Base-by-base conservation (phyloP, 768 basidiomycete genomes). In the Phaeotremella skinneri region DNA sequence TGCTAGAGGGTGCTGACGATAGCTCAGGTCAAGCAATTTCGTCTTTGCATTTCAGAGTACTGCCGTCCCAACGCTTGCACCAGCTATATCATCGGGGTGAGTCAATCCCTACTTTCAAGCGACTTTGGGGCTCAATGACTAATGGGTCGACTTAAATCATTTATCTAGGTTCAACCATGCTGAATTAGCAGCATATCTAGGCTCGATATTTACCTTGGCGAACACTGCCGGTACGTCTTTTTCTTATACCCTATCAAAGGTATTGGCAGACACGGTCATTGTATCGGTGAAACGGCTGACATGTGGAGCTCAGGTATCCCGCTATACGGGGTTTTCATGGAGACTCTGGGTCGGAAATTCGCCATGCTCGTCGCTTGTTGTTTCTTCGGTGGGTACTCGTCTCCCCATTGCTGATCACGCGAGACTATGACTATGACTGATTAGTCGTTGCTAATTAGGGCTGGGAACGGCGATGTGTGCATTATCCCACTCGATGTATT, bases 31-130 rank as follows among this genome's bases (percentile, higher is more conserved):
- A 3, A 55, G 68, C 31, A 75, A 77, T 50, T 75, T 75, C 49
- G 68, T 73, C 11, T 75, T 77, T 53, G 76, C 76, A 0, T 67
- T 74, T 42, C 76, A 77, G 54, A 61, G 58, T 7, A 74, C 72
- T 17, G 70, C 72, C 16, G 62, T 77, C 11, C 76, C 76, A 3
- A 77, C 76, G 3, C 49, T 74, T 16, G 72, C 74, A 14, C 73
- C 74, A 2, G 52, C 55, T 6, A 61, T 65, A 42, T 55, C 55
- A 2, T 50, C 60, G 23, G 52, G 49, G 63, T 64, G 27, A 14
- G 41, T 51, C n/a, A n/a, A n/a, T n/a, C 20, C 20, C 11, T 14
- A 6, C 34, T 37, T 37, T 37, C 21, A 13, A 11, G 43, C 7
- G n/a, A n/a, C n/a, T n/a, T n/a, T n/a, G n/a, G n/a, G n/a, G n/a